Base-by-base conservation (phyloP, 768 basidiomycete species). In the Leucosporidium yakuticum region DNA sequence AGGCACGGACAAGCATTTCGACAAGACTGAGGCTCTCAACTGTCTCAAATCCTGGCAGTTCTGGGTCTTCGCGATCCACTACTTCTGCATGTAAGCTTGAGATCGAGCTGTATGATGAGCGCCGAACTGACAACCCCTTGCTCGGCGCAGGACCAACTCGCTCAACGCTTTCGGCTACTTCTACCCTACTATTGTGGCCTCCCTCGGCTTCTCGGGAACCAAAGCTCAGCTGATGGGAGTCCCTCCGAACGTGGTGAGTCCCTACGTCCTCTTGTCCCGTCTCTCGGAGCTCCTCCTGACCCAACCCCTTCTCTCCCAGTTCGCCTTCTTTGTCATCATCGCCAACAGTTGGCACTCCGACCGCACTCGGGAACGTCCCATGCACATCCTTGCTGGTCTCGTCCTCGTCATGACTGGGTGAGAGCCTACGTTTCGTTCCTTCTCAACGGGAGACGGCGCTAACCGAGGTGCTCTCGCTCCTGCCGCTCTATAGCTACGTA, bases 321-420 rank as follows among this genome's bases (percentile, higher is more conserved):
- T 58, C 34, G 57, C 57, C 21, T 58, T 58, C 34, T 57, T 57
- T 17, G 68, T 74, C 44, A 77, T 77, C 68, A 73, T 77, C 61
- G 74, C 61, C 55, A 76, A 76, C 64, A 67, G 74, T 25, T 76
- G 64, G 68, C 68, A 66, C 56, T 76, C 76, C 14, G 77, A 77
- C 61, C 25, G 67, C 21, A 51, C 58, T 1, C 65, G 55, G 21
- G 74, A 76, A 54, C 69, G 77, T 61, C 73, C 73, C 6, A 12
- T 49, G 34, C 77, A 77, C 68, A 74, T 77, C 51, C 69, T 76
- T 44, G 71, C 61, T 15, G 77, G 69, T 21, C 57, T 73, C 17
- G 48, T 66, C 2, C 65, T 77, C 34, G 73, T 76, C 49, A 65
- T 59, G 21, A 65, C 21, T 51, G 21, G 39, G 39, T 44, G 39